phyloP scores from a whole-genome alignment of 2,329 filamentous ascomycete genomes.

The Colletotrichum sp. region DNA sequence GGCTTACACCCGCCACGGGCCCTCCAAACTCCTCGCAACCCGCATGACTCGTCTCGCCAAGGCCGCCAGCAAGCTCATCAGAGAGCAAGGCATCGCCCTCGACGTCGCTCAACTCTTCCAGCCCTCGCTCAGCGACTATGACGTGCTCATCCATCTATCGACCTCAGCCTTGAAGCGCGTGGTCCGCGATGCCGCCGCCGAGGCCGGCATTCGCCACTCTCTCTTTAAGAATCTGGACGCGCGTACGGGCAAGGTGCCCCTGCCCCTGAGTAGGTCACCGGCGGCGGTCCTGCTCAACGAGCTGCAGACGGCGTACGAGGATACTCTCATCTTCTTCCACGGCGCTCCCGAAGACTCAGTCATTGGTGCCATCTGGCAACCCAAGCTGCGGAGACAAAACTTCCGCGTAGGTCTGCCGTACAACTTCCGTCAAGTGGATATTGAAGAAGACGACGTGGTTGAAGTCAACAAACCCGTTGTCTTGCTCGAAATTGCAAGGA shows the following conservation, averaged over 20 bases:
- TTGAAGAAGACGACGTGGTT: constrained; percentile 51
- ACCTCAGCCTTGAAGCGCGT: constrained; percentile 53
- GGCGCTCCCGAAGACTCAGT: constrained; percentile 61
- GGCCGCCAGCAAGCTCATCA: constrained; percentile 70
- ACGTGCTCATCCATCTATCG: constrained; percentile 80
- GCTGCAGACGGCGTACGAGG: constrained; percentile 69
- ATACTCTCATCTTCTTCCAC: constrained; percentile 80
- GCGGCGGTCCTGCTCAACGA: constrained; percentile 69
- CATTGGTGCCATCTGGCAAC: constrained; percentile 65
- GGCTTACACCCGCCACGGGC: constrained; percentile 75
- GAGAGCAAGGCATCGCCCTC: constrained; percentile 55
- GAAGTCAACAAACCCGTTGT: constrained; percentile 72
- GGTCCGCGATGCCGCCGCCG: constrained; percentile 40
- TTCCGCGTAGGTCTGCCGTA: constrained; percentile 77
- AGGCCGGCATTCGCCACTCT: constrained; percentile 41
- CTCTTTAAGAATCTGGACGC: constrained; percentile 84
- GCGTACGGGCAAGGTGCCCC: constrained; percentile 48
- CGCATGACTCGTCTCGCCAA: constrained; percentile 84
- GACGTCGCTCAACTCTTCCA: constrained; percentile 70
- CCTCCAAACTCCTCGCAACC: constrained; percentile 81
- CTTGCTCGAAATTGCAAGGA: constrained; percentile 73
- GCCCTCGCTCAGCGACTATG: constrained; percentile 77
- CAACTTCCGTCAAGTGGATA: constrained; percentile 45
- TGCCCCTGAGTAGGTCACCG: constrained; percentile 63
- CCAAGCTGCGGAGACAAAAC: constrained; percentile 55